phyloP scores from a whole-genome alignment of 2,329 filamentous ascomycete species.

The Diaporthe citri region DNA sequence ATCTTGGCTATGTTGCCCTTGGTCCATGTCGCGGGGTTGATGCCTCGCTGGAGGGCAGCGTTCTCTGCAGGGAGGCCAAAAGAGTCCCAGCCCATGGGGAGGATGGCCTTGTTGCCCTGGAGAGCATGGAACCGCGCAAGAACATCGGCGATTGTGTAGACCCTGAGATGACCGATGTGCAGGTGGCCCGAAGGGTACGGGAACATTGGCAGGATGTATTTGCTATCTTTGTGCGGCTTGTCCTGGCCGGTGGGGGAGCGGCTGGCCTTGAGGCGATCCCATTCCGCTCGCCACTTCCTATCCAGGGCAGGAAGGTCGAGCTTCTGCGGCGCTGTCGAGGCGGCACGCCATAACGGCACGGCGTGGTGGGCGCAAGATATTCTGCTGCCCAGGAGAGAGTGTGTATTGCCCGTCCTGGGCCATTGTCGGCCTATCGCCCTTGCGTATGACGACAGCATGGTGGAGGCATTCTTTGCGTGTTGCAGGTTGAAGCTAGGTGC shows the following conservation, averaged over 20 bases:
- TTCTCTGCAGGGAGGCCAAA: constrained; percentile 94
- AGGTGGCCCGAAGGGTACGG: constrained; percentile 90
- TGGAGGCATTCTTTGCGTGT: constrained; percentile 43
- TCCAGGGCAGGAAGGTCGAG: constrained; percentile 63
- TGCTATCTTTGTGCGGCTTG: constrained; percentile 49
- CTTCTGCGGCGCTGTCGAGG: constrained; percentile 42
- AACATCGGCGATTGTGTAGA: constrained; percentile 92
- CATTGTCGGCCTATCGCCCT: constrained; percentile 47
- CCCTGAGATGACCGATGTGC: constrained; percentile 87
- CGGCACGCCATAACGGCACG: constrained; percentile 34
- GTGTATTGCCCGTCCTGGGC: constrained; percentile 39
- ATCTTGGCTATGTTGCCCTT: constrained; percentile 83
- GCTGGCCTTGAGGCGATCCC: constrained; percentile 49
- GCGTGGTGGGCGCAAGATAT: constrained; percentile 10
- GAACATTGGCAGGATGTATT: constrained; percentile 91
- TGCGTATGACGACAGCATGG: constrained; percentile 47
- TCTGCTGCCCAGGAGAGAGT: constrained; percentile 33
- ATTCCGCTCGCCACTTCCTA: constrained; percentile 65
- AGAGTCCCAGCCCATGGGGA: constrained; percentile 96
- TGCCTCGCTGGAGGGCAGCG: constrained; percentile 85
- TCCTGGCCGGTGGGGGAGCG: constrained; percentile 40
- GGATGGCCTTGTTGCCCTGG: constrained; percentile 79
- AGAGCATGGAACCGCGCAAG: constrained; percentile 82
- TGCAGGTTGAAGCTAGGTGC: constrained; percentile 31
- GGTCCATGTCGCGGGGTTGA: constrained; percentile 85